Evolutionary conservation across 768 basidiomycete genomes (phyloP).

Genomic region (Panaeolus papilionaceus): DNA sequence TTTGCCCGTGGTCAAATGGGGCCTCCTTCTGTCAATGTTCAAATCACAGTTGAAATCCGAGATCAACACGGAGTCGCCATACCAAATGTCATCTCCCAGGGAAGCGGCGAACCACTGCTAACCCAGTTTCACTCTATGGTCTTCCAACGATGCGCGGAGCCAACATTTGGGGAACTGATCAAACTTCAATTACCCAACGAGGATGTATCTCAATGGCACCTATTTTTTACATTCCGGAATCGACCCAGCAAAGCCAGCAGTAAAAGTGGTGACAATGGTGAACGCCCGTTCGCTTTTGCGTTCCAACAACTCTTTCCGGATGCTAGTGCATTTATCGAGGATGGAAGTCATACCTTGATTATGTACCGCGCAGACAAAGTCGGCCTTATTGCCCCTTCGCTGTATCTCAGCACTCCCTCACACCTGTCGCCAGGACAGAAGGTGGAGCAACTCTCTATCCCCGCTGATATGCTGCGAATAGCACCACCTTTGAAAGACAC

Average conservation of each 20-base stretch:
- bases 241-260: slow-evolving; percentile 51
- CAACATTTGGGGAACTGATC: slow-evolving; percentile 92
- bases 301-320: slow-evolving; percentile 89
- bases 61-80: slow-evolving; percentile 72
- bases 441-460: slow-evolving; percentile 61
- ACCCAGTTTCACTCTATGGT: slow-evolving; percentile 91
- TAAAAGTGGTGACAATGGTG: slow-evolving; percentile 51
- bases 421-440: slow-evolving; percentile 62
- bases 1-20: slow-evolving; percentile 66
- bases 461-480: slow-evolving; percentile 65
- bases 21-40: slow-evolving; percentile 69
- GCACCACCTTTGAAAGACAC: slow-evolving; percentile 80
- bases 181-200: slow-evolving; percentile 80
- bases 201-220: slow-evolving; percentile 79
- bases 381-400: slow-evolving; percentile 60
- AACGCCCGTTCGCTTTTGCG: slow-evolving; percentile 90
- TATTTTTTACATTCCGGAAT: slow-evolving; percentile 94
- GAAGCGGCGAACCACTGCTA: slow-evolving; percentile 83
- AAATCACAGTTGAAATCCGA: slow-evolving; percentile 90
- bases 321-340: slow-evolving; percentile 79
- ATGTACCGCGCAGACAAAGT: slow-evolving; percentile 86
- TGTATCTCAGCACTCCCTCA: slow-evolving; percentile 77
- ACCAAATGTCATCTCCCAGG: slow-evolving; percentile 78
- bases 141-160: slow-evolving; percentile 85
- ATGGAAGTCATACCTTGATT: slow-evolving; percentile 85